Conservation (phyloP, 139 green algal genomes). For the Chlorella sp. region DNA sequence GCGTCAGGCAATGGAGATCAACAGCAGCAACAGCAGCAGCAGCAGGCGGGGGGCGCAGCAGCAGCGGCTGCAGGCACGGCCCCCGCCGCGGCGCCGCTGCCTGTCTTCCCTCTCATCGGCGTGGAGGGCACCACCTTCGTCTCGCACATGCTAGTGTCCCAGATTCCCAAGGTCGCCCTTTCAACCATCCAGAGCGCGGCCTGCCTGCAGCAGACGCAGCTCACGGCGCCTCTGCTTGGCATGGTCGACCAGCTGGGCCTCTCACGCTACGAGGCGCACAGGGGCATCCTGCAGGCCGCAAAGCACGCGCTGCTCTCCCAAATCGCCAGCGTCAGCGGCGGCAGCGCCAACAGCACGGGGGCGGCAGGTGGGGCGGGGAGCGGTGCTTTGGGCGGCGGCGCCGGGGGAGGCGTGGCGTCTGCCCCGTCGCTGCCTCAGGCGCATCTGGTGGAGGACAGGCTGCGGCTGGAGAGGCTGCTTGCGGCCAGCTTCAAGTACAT, state of each 20-base stretch:
- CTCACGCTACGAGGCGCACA: slow-evolving; percentile 45
- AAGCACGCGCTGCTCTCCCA: slow-evolving; percentile 44
- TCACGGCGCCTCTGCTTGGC: slow-evolving; percentile 60
- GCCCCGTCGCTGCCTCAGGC: no score
- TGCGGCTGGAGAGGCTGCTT: slow-evolving; percentile 44
- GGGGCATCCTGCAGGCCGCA: slow-evolving; percentile 46
- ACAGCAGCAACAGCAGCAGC: no score
- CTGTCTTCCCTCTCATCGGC: slow-evolving; percentile 10
- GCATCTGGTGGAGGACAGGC: no score
- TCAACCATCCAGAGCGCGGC: slow-evolving; percentile 39
- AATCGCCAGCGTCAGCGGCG: neutral
- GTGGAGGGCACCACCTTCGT: slow-evolving; percentile 13
- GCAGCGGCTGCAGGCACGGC: neutral
- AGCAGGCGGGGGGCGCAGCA: no score
- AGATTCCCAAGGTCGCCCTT: slow-evolving; percentile 34
- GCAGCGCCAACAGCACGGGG: no score
- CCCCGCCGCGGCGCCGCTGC: neutral
- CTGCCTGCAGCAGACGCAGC: slow-evolving; percentile 38
- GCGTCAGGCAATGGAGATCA: no score
- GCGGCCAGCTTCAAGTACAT: slow-evolving; percentile 48
- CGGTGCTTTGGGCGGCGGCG: no score
- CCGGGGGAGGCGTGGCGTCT: no score
- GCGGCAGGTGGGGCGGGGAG: no score
- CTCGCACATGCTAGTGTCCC: slow-evolving; percentile 24
- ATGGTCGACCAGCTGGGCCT: slow-evolving; percentile 70